Base-by-base conservation (phyloP, 2,329 filamentous ascomycete genomes). In the Salinomyces thailandicus region DNA sequence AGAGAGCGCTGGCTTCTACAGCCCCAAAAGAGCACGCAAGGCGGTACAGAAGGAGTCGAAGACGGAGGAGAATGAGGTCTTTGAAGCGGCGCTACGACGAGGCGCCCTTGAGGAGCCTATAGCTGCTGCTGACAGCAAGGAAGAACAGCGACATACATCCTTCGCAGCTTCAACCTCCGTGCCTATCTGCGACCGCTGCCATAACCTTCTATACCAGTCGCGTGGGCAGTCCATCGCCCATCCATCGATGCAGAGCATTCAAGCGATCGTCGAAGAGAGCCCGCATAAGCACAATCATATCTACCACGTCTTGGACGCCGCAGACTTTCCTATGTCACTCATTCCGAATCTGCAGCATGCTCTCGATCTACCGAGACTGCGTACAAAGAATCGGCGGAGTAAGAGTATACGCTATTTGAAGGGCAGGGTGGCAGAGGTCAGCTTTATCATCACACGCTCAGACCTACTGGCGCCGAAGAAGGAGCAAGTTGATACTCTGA, bases 301-400 rank as follows among this genome's bases (percentile, higher is more conserved):
- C 43, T 98, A 96, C 57, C 91, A 98, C 60, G 71, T 98, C 17
- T 67, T 98, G 15, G 91, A 98, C 54, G 89, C 91, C 2, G 91
- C 87, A 42, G 91, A 98, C 60, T 96, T 98, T 46, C 91, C 91
- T 14, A 83, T 98, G 74, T 95, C 91, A 2, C 63, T 98, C 11
- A 69, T 96, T 3, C 84, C 85, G 1, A 75, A 78, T 30, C 73
- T 98, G 7, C 74, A 81, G 42, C 66, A 73, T 5, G 66, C 85
- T 1, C 68, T 95, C 1, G 69, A 78, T 20, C 67, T 86, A 7
- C 79, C 84, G 42, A 77, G 79, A 5, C 68, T 91, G 36, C 79
- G 89, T 38, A 81, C 83, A 1, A 74, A 75, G 43, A 96, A 95
- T 54, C 77, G 89, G 33, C 76, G 89, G 34, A 79, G 85, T 1